Percentiles rank a stretch among this genome's conserved stretches.
Evolutionary conservation across 805 yeast species (phyloP).

Genomic region (Yarrowia hollandica): DNA sequence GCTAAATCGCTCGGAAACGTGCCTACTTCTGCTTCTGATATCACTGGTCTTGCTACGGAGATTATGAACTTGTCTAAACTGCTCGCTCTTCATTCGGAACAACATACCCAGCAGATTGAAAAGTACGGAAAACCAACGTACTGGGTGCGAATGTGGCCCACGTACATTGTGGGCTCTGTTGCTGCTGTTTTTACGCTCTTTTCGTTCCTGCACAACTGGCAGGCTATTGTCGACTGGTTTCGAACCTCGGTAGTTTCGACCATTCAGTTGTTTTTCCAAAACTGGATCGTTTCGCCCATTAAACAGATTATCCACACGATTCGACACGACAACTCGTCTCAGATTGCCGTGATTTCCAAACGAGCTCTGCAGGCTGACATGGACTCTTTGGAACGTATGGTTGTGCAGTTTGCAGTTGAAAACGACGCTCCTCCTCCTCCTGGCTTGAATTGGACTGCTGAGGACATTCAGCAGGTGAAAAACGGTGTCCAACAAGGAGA

Average conservation of each 20-base stretch:
- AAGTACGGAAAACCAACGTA: conserved; percentile 12
- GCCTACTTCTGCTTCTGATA: background rate
- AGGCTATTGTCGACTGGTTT: conserved; percentile 57
- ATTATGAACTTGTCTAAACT: background rate
- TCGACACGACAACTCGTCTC: conserved; percentile 75
- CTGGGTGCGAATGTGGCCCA: conserved; percentile 28
- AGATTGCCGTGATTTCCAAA: conserved; percentile 75
- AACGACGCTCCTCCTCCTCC: conserved; percentile 29
- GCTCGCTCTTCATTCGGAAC: background rate
- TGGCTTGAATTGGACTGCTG: background rate
- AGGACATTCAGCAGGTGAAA: conserved; percentile 42
- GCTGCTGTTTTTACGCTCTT: background rate
- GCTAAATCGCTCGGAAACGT: background rate
- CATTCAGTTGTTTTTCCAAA: conserved; percentile 61
- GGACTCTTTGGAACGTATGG: conserved; percentile 84
- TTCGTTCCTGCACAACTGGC: conserved; percentile 49
- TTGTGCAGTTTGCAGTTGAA: conserved; percentile 62
- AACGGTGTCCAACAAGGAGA: conserved; percentile 68
- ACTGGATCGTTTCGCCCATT: conserved; percentile 83
- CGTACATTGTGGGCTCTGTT: background rate
- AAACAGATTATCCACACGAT: conserved; percentile 71
- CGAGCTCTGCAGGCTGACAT: conserved; percentile 77
- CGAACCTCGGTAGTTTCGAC: conserved; percentile 64
- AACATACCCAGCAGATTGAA: background rate
- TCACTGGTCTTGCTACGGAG: background rate